Evolutionary conservation across 1,284 basidiomycete genomes (phyloP), one percentile per base, ranked within the genome.

Genomic region (Golubevia pallescens): DNA sequence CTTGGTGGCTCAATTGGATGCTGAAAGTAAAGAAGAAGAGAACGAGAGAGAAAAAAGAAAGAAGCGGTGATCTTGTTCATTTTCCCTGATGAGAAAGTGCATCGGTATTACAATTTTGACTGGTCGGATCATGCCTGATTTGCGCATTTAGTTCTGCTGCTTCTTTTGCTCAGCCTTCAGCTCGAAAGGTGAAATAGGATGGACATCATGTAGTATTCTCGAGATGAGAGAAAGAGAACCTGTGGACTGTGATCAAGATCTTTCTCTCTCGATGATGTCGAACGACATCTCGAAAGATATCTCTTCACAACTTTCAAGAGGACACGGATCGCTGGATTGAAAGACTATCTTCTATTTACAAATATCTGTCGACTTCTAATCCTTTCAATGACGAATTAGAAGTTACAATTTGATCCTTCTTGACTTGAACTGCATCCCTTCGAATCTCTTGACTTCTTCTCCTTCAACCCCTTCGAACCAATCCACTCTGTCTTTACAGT

Each of bases 391-490:
- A 48, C 42, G 16, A 48, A 13, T 16, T 48, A 48, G 42, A 48
- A 48, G 42, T 16, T 48, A 48, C 42, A 48, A 48, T 16, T 48
- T 48, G 42, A 48, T 48, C 16, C 42, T 48, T 16, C 42, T 48
- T 13, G 42, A 48, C 42, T 48, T 48, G 42, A 48, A 48, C 42
- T 48, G 42, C 42, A 48, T 48, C 42, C 42, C 42, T 48, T 48
- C 42, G 42, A 48, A 38, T 38, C 34, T 38, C 34, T 38, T 38
- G 3, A 38, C 34, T 60, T 66, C 58, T 4, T n/a, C 62, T n/a
- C 68, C 74, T 21, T 67, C 62, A n/a, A 68, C 61, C 7, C 60
- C 72, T 20, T 59, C 16, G 32, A 80, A 65, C 86, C 86, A 86
- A 7, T 28, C 58, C 2, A 74, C 76, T 21, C 85, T 53, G 60